phyloP scores from a whole-genome alignment of 768 basidiomycete genomes.

The Calocybe cyanea region DNA sequence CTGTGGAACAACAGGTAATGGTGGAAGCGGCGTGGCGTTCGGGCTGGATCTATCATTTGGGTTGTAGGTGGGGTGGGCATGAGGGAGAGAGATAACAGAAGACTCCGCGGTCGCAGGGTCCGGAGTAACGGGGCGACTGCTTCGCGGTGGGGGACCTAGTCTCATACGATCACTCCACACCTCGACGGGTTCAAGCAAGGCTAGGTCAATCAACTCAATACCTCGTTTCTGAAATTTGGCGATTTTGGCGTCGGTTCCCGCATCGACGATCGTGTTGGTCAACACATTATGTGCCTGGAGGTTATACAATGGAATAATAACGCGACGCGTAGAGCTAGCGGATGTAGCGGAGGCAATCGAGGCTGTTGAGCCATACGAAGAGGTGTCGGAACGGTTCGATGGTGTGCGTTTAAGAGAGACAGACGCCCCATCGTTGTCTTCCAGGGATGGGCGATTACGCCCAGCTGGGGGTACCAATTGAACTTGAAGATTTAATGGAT shows the following conservation, averaged over 20 bases:
- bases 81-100: conserved; percentile 15
- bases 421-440: conserved; percentile 24
- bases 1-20: not conserved
- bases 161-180: conserved; percentile 47
- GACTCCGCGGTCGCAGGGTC: conserved; percentile 17
- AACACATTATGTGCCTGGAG: conserved; percentile 85
- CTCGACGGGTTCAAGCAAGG: conserved; percentile 77
- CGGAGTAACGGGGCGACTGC: conserved; percentile 23
- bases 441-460: conserved; percentile 46
- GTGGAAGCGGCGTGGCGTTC: conserved; percentile 5
- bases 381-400: conserved; percentile 60
- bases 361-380: conserved; percentile 33
- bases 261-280: conserved; percentile 82
- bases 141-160: conserved; percentile 16
- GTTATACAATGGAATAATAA: conserved; percentile 84
- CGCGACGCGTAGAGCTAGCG: conserved; percentile 53
- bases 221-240: conserved; percentile 73
- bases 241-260: conserved; percentile 84
- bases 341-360: conserved; percentile 36
- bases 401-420: conserved; percentile 38
- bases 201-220: conserved; percentile 75
- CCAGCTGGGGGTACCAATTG: conserved; percentile 46
- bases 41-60: conserved; percentile 10
- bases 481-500: conserved; percentile 15
- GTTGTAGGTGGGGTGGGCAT: not conserved